phyloP scores from a whole-genome alignment of 164 flowering plant genomes.

The Cinnamomum micranthum region DNA sequence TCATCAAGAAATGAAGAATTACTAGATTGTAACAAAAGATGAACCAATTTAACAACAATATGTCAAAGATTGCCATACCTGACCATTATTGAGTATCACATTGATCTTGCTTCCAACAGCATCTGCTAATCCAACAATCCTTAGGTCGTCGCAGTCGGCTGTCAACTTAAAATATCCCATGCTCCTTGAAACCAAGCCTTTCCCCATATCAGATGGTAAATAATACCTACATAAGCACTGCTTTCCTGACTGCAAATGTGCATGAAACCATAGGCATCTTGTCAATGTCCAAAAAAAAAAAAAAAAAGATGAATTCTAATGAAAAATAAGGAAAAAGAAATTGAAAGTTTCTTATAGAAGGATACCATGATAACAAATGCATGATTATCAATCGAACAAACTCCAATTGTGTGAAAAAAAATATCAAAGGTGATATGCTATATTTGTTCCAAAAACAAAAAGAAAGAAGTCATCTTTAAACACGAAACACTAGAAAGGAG shows the following conservation, averaged over 20 bases:
- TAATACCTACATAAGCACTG: constrained; percentile 76
- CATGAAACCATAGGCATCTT: background rate
- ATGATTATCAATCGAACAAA: too few relatives aligned
- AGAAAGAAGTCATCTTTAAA: too few relatives aligned
- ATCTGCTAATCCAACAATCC: constrained; percentile 69
- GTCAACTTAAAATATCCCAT: constrained; percentile 29
- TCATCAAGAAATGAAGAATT: background rate
- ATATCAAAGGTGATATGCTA: too few relatives aligned
- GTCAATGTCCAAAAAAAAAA: background rate
- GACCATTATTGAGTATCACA: constrained; percentile 54
- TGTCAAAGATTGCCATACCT: constrained; percentile 41
- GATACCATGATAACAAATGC: too few relatives aligned
- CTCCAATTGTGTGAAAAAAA: too few relatives aligned
- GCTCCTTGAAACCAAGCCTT: constrained; percentile 20
- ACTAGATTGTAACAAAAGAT: background rate
- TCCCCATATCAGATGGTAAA: constrained; percentile 46
- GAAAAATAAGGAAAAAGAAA: too few relatives aligned
- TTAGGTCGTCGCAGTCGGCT: constrained; percentile 31
- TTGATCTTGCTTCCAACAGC: constrained; percentile 80
- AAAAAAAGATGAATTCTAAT: too few relatives aligned
- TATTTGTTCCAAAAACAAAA: too few relatives aligned
- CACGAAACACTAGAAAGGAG: too few relatives aligned
- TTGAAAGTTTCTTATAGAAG: too few relatives aligned
- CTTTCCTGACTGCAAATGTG: constrained; percentile 69
- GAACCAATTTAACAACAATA: background rate